Base-by-base conservation (phyloP, 1,284 basidiomycete species). In the Ceratobasidium sp. region DNA sequence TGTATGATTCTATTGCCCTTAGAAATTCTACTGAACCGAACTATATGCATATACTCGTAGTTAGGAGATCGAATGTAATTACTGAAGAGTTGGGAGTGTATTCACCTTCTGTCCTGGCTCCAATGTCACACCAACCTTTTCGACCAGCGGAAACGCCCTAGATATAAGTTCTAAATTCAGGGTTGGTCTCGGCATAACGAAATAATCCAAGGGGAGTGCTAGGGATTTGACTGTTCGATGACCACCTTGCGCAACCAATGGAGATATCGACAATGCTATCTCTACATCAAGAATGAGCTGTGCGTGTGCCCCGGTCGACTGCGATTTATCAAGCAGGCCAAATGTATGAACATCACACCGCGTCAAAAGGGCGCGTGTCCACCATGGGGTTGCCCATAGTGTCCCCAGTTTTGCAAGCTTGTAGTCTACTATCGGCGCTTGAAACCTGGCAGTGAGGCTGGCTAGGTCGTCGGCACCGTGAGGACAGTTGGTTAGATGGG, bases 321-420 rank as follows among this genome's bases (percentile, higher is more conserved):
- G 41, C 3, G 42, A 47, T 36, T 46, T 52, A 2, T 52, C 36
- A 14, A 56, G 42, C 13, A 66, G 27, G 14, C 62, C 62, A 29
- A 66, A 47, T 29, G 52, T 66, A 9, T 36, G 62, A 9, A 66
- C 41, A 2, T 50, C 50, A 1, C 50, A 54, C 14, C 62, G 62
- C 23, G 54, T 52, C 3, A 66, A 30, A 9, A 66, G 29, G 3
- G 62, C 36, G 7, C 62, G 52, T 27, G 41, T 53, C 62, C 62
- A 66, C 25, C 41, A 39, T 16, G 62, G 52, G 21, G 50, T 66
- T 7, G 62, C 50, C 62, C 62, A 66, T n/a, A 66, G n/a, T n/a
- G 39, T 46, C 2, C 19, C 33, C 27, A 66, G 39, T 7, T 36
- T 56, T n/a, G 30, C 23, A n/a, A 53, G 50, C 11, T 36, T 36